A percentile compares a stretch with the other conserved stretches of the same genome.
phyloP scores from a whole-genome alignment of 176 grass and related monocot genomes.

The Musa acuminata region DNA sequence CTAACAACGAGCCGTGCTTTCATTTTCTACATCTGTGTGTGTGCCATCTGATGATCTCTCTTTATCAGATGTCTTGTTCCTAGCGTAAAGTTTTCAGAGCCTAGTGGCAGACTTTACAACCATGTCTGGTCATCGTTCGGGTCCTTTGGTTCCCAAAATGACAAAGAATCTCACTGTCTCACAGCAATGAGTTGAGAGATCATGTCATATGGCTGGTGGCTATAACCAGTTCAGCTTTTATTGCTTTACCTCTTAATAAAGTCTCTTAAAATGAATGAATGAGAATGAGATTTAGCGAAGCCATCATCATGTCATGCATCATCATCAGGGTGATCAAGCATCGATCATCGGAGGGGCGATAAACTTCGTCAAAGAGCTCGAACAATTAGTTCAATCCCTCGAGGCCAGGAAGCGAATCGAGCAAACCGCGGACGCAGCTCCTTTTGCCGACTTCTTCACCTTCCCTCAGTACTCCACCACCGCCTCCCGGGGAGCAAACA shows the following conservation, averaged over 20 bases:
- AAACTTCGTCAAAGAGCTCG: neutral
- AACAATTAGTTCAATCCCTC: slow-evolving; percentile 5
- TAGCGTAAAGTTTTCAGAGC: neutral
- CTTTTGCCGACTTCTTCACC: slow-evolving; percentile 3
- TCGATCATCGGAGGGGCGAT: slow-evolving; percentile 11
- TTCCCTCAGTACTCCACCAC: slow-evolving; percentile 4
- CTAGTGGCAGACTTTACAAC: neutral
- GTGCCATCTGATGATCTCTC: neutral
- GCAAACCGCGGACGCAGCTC: neutral
- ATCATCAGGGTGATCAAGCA: neutral
- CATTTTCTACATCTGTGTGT: neutral
- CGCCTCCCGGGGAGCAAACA: neutral
- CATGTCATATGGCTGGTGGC: neutral
- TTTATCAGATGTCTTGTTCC: too few relatives aligned
- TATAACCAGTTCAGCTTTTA: too few relatives aligned
- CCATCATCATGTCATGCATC: too few relatives aligned
- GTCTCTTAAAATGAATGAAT: too few relatives aligned
- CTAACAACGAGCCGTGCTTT: neutral
- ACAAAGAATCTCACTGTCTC: slow-evolving; percentile 11
- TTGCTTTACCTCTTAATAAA: too few relatives aligned
- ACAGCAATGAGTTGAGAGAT: slow-evolving; percentile 12
- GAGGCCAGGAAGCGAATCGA: neutral
- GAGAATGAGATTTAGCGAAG: too few relatives aligned
- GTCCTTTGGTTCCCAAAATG: slow-evolving; percentile 16
- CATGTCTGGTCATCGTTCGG: neutral